A percentile compares a stretch with the other conserved stretches of the same genome.
Conservation (phyloP, 768 basidiomycete genomes). For the button mushroom (Agaricus bisporus) region DNA sequence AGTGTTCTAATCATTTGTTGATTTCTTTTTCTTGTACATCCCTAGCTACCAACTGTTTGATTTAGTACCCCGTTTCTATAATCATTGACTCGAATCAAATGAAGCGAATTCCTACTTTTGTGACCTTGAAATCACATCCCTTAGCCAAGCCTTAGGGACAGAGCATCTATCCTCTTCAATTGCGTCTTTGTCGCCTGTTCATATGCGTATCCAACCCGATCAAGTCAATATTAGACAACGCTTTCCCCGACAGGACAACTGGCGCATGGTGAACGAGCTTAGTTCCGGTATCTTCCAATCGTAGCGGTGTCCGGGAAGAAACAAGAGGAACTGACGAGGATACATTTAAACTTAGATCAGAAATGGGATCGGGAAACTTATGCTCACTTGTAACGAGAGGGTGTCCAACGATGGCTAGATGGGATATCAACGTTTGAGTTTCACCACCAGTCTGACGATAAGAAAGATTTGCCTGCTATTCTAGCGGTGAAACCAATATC, state of each 20-base stretch:
- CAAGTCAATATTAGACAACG: slow-evolving; percentile 54
- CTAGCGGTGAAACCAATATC: slow-evolving; percentile 30
- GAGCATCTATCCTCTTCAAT: slow-evolving; percentile 41
- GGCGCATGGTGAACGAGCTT: slow-evolving; percentile 42
- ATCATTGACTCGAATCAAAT: no score
- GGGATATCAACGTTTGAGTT: slow-evolving; percentile 12
- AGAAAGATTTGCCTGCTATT: slow-evolving; percentile 22
- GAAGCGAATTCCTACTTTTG: no score
- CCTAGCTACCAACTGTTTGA: no score
- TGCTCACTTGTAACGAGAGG: slow-evolving; percentile 55
- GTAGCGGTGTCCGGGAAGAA: slow-evolving; percentile 46
- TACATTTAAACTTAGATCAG: neutral
- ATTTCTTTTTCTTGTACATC: no score
- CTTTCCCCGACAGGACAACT: slow-evolving; percentile 54
- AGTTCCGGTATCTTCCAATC: slow-evolving; percentile 29
- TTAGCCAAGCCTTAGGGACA: slow-evolving; percentile 47
- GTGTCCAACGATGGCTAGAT: slow-evolving; percentile 54
- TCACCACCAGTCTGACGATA: neutral
- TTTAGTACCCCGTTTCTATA: no score
- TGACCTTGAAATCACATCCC: slow-evolving; percentile 22
- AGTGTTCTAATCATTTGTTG: no score
- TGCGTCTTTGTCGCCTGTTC: slow-evolving; percentile 57
- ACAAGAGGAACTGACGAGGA: slow-evolving; percentile 43
- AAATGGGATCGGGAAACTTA: no score
- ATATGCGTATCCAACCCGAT: slow-evolving; percentile 56